Base-by-base conservation (phyloP, 176 grass and related monocot genomes). In the Aegilops bicornis region DNA sequence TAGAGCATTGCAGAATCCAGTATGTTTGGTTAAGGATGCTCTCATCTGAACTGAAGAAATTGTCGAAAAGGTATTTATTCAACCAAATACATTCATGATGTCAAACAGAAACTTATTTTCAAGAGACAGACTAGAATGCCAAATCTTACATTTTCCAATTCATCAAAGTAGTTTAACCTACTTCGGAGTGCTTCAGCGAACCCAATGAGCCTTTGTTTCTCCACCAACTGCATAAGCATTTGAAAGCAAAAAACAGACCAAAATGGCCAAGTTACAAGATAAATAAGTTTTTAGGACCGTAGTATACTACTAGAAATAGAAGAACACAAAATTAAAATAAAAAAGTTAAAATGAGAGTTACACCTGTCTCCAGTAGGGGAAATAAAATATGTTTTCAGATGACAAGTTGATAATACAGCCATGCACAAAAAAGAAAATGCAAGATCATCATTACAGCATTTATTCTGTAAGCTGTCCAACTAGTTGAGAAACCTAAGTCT, bases 61-160 rank as follows among this genome's bases (percentile, higher is more conserved):
- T 64, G 63, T 66, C 62, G 35, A 33, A 84, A 63, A 30, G 64
- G 59, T 37, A 54, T 86, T 83, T 33, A 16, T 48, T 83, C 36
- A 56, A 83, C 64, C 32, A 58, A 47, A 84, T 29, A 10, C 71
- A 80, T 62, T 33, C 19, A 69, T 39, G 14, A 79, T 77, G 35
- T 61, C 42, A 50, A 85, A 69, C 48, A 60, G 10, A 71, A 82
- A 48, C 29, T 24, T 52, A 16, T 84, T 69, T 76, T 36, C 67
- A 77, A 80, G 54, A 82, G 76, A 79, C 12, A 20, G 77, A 65
- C 68, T 82, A 85, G 24, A 16, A 75, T 84, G 42, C 15, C 58
- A 92, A 91, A 88, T 73, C 91, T 98, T 94, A 98, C 93, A 96
- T 95, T 98, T 88, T 98, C 96, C 77, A 96, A 86, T 80, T 96